phyloP scores from a whole-genome alignment of 2,329 filamentous ascomycete genomes.

The Iodosphaeria phyllophila region DNA sequence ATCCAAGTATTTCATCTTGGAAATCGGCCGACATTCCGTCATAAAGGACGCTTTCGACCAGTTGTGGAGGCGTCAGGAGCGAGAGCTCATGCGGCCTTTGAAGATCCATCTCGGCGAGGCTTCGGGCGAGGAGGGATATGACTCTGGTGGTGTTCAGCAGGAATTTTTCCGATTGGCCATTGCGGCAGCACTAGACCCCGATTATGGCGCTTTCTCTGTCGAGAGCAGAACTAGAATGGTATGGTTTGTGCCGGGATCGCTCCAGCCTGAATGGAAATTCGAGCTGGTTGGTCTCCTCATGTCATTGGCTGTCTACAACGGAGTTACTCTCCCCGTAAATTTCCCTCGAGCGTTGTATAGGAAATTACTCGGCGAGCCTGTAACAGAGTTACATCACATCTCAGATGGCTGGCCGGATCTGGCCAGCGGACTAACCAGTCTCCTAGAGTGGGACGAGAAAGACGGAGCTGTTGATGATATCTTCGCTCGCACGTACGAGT shows the following conservation, averaged over 20 bases:
- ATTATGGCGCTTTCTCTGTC: constrained; percentile 63
- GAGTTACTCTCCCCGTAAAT: constrained; percentile 73
- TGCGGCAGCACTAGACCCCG: constrained; percentile 58
- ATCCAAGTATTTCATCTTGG: constrained; percentile 51
- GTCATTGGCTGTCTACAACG: constrained; percentile 83
- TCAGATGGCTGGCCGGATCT: constrained; percentile 76
- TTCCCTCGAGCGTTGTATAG: constrained; percentile 76
- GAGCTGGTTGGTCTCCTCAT: constrained; percentile 78
- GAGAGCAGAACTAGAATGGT: constrained; percentile 60
- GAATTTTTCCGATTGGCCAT: constrained; percentile 86
- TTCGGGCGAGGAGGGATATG: constrained; percentile 70
- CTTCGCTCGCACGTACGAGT: constrained; percentile 73
- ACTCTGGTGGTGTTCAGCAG: constrained; percentile 89
- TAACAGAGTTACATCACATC: constrained; percentile 57
- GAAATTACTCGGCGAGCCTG: constrained; percentile 52
- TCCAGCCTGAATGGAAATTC: constrained; percentile 76
- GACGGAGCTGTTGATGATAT: constrained; percentile 65
- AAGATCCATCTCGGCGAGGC: constrained; percentile 78
- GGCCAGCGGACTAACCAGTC: constrained; percentile 49
- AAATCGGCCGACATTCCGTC: constrained; percentile 48
- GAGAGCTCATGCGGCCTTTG: constrained; percentile 67
- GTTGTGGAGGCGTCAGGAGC: constrained; percentile 68
- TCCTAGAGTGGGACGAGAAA: constrained; percentile 59
- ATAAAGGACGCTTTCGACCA: constrained; percentile 67
- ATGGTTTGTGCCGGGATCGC: constrained; percentile 72